Base-by-base conservation (phyloP, 495 filamentous ascomycete species). In the Echria macrotheca region DNA sequence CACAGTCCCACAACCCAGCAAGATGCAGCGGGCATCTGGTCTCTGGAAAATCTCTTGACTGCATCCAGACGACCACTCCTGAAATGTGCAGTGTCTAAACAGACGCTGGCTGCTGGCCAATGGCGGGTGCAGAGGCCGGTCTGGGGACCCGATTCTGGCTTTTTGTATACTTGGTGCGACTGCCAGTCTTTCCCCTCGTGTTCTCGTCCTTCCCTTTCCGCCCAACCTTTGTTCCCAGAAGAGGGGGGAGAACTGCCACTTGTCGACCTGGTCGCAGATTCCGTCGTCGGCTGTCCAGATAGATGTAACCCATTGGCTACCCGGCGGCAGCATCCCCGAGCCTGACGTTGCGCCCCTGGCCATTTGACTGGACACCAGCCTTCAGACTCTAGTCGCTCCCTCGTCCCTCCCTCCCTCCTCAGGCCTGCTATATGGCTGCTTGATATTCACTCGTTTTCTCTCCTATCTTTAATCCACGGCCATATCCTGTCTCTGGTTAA, bases 11-110 rank as follows among this genome's bases (percentile, higher is more conserved):
- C 33, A 17, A 6, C 41, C 21, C 25, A 15, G 38, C 38, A 8
- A 29, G 33, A 21, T n/a, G 28, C 25, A 43, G 28, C 19, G 17
- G 35, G 14, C 43, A 31, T 19, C 21, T 32, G 11, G n/a, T 21
- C 40, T 51, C 24, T 21, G 15, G 38, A 15, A 29, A n/a, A 19
- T 41, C 26, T 49, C 11, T 12, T 26, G 31, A 42, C 18, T 4
- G 23, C 5, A 19, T 15, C 25, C 36, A 21, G 17, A 29, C 35
- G 26, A 25, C 25, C 23, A 33, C 59, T 56, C 54, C 56, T 61
- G 59, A 60, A 49, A 46, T 43, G 37, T 61, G 58, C 58, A 61
- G n/a, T 58, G 35, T 18, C 47, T 49, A 52, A 57, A 52, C 53
- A 57, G 55, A 31, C 52, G 52, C 58, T 54, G 50, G 52, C 42